Evolutionary conservation across 2,329 filamentous ascomycete genomes (phyloP).

Genomic region (Seiridium cupressi): DNA sequence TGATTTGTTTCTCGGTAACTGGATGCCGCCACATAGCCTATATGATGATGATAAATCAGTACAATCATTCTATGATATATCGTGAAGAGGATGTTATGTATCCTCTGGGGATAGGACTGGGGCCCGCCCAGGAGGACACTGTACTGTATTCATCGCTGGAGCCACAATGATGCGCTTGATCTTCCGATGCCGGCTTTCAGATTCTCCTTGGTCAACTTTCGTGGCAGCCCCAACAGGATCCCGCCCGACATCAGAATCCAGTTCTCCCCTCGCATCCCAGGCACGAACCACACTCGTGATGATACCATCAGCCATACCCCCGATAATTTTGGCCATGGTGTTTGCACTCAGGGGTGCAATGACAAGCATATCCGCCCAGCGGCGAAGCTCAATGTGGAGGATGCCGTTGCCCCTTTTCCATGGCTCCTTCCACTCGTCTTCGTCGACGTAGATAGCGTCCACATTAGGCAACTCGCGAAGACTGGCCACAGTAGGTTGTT

Average conservation of each 20-base stretch:
- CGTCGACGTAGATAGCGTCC: slow-evolving; percentile 77
- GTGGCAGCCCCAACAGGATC: neutral
- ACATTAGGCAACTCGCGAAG: slow-evolving; percentile 66
- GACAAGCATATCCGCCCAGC: slow-evolving; percentile 78
- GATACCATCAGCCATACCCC: slow-evolving; percentile 76
- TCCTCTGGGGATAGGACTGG: too few relatives aligned
- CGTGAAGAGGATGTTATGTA: too few relatives aligned
- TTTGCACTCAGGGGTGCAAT: slow-evolving; percentile 84
- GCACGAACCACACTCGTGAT: slow-evolving; percentile 74
- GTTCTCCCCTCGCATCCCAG: slow-evolving; percentile 74
- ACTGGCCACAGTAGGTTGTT: slow-evolving; percentile 69
- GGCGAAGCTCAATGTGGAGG: slow-evolving; percentile 83
- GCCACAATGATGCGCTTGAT: slow-evolving; percentile 73
- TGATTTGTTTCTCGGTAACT: slow-evolving; percentile 71
- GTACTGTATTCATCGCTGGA: slow-evolving; percentile 77
- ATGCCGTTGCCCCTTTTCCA: slow-evolving; percentile 81
- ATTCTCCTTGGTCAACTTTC: slow-evolving; percentile 17
- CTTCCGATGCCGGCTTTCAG: slow-evolving; percentile 18
- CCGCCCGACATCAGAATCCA: slow-evolving; percentile 39
- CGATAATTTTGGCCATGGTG: slow-evolving; percentile 77
- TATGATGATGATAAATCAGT: too few relatives aligned
- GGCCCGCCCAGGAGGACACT: too few relatives aligned
- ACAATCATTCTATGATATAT: too few relatives aligned
- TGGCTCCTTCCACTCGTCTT: slow-evolving; percentile 78
- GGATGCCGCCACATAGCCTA: slow-evolving; percentile 81